Percentiles rank a stretch among this genome's conserved stretches.
Evolutionary conservation across 179 eudicot genomes (phyloP).

Genomic region (Spinacia oleracea): DNA sequence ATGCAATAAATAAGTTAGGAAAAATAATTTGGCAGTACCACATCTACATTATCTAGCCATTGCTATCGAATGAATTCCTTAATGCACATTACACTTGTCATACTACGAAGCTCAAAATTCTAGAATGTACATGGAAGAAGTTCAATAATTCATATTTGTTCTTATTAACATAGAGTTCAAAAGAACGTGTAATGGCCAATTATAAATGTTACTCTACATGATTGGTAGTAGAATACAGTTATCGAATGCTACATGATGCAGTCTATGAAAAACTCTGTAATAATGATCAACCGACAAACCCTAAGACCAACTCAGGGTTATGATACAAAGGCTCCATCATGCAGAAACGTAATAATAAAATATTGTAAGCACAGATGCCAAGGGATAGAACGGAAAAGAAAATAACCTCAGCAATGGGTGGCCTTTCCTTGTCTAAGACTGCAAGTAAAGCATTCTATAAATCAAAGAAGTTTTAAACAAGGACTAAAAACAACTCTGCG

Average conservation of each 20-base stretch:
- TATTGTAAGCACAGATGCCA: neutral
- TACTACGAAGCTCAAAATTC: neutral
- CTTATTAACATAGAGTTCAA: conserved; percentile 1
- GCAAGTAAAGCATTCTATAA: neutral
- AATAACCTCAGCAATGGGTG: neutral
- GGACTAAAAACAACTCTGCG: neutral
- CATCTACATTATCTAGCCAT: neutral
- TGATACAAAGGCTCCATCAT: conserved; percentile 4
- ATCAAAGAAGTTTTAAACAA: neutral
- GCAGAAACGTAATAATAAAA: neutral
- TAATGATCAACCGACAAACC: neutral
- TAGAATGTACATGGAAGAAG: neutral
- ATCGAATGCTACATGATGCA: neutral
- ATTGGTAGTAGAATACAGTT: neutral
- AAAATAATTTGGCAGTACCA: neutral
- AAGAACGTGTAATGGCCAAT: neutral
- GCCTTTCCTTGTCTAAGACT: neutral
- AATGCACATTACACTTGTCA: neutral
- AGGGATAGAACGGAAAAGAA: neutral
- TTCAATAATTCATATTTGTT: neutral
- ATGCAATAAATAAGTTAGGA: neutral
- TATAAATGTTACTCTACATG: neutral
- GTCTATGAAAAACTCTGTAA: neutral
- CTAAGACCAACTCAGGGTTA: neutral
- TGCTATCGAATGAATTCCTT: neutral